A percentile compares a stretch with the other conserved stretches of the same genome.
Conservation (phyloP, 768 basidiomycete species). For the Mycena capillaripes region DNA sequence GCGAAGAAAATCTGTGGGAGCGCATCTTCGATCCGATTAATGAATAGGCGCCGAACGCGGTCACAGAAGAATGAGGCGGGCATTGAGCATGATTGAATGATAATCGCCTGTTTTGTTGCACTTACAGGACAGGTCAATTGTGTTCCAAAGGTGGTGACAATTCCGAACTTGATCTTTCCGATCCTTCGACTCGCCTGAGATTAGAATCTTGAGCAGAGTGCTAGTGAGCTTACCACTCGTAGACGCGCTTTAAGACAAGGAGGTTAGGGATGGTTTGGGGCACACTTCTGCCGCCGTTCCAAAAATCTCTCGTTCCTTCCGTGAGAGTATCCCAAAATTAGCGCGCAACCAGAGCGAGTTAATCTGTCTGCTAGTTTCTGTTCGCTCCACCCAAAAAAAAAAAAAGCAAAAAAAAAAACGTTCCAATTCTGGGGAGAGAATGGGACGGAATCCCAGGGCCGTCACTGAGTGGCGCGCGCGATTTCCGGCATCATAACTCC, state of each 20-base stretch:
- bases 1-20: no score
- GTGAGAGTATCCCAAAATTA: no score
- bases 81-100: not conserved
- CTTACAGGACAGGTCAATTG: not conserved
- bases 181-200: no score
- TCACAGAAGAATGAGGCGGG: not conserved
- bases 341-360: no score
- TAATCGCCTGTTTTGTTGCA: not conserved
- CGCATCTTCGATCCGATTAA: not conserved
- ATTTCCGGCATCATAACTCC: no score
- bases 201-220: no score
- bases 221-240: not conserved
- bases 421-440: no score
- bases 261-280: not conserved
- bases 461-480: no score
- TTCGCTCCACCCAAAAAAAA: no score
- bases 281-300: not conserved
- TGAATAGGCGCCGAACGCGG: not conserved
- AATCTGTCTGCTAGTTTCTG: no score
- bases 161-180: not conserved
- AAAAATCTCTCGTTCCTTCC: constrained; percentile 26
- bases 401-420: no score
- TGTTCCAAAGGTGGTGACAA: not conserved
- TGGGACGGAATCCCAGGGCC: no score
- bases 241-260: not conserved